Evolutionary conservation across 805 yeast species (phyloP).

Genomic region (Barnettozyma californica): DNA sequence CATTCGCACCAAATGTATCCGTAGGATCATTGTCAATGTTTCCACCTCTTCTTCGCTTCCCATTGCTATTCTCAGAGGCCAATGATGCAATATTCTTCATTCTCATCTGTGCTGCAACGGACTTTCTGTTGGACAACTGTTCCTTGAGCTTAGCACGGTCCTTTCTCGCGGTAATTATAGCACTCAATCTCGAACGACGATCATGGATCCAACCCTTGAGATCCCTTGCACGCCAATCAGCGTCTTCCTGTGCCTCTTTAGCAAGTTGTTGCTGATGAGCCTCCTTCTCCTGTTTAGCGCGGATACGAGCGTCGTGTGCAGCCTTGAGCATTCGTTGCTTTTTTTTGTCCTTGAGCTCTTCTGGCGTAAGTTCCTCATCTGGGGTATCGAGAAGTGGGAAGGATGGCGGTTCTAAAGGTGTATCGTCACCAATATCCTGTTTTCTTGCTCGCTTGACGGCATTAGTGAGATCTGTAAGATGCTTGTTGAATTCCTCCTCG

Average conservation of each 20-base stretch:
- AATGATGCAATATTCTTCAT: conserved; percentile 88
- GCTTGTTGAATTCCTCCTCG: conserved; percentile 64
- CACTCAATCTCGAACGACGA: conserved; percentile 56
- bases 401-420: conserved; percentile 41
- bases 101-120: conserved; percentile 85
- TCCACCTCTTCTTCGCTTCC: conserved; percentile 49
- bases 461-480: conserved; percentile 57
- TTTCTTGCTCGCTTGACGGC: conserved; percentile 63
- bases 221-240: conserved; percentile 71
- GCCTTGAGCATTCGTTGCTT: conserved; percentile 79
- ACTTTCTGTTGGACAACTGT: conserved; percentile 82
- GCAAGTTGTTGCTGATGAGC: conserved; percentile 55
- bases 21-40: conserved; percentile 86
- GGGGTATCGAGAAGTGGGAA: conserved; percentile 78
- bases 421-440: conserved; percentile 59
- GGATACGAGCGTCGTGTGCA: conserved; percentile 80
- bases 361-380: conserved; percentile 76
- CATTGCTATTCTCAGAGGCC: conserved; percentile 61
- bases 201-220: conserved; percentile 73
- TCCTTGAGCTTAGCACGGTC: conserved; percentile 66
- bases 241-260: conserved; percentile 60
- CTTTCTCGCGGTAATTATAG: conserved; percentile 53
- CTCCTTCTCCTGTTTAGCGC: conserved; percentile 74
- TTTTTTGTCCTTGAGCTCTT: conserved; percentile 80
- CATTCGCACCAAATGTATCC: conserved; percentile 92